These are phyloP conservation scores for Solanum okadae DNA, from an alignment of 257 asterid genomes.

Conservation along the genomic window DNA sequence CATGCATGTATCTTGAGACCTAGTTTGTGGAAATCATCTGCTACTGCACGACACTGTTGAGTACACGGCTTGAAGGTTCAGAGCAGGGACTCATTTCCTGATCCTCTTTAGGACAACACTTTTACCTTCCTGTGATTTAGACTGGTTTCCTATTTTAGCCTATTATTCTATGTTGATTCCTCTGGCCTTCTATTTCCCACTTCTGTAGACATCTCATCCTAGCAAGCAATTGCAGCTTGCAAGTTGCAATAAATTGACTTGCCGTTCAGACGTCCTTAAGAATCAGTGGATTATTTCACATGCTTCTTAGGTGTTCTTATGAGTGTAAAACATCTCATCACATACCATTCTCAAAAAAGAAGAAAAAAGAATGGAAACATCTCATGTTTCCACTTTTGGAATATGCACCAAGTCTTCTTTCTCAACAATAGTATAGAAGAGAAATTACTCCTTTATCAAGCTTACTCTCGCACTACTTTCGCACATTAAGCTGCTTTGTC, in stretches of 20 bases:
- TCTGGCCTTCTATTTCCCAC: background rate
- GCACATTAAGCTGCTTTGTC: background rate
- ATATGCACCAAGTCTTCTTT: background rate
- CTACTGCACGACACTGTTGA: background rate
- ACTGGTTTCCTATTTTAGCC: background rate
- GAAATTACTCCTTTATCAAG: background rate
- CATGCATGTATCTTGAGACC: background rate
- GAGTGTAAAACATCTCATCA: background rate
- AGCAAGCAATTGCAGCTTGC: background rate
- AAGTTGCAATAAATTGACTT: background rate
- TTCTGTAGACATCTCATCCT: background rate
- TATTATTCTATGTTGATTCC: background rate
- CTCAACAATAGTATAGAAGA: background rate
- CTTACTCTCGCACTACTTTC: background rate
- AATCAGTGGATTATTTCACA: background rate
- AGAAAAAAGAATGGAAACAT: background rate
- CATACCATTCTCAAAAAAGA: background rate
- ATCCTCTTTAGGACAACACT: background rate
- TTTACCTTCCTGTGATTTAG: background rate
- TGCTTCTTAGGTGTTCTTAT: background rate
- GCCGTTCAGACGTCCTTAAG: background rate
- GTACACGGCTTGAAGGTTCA: background rate
- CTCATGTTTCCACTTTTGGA: background rate
- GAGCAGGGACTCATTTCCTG: background rate
- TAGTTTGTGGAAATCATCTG: background rate